Base-by-base conservation (phyloP, 768 basidiomycete species). In the Dendrothele bispora region DNA sequence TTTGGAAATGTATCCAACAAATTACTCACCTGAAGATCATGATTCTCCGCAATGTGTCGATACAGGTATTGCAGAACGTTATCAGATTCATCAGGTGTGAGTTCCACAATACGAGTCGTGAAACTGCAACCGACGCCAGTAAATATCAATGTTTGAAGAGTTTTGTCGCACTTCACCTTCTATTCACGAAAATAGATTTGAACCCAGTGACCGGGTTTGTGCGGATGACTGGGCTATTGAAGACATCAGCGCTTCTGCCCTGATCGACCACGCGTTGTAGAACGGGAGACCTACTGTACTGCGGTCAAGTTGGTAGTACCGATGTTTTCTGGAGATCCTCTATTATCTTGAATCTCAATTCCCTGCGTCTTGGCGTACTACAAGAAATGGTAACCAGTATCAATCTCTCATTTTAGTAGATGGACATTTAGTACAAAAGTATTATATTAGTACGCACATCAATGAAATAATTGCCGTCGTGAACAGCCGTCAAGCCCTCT, bases 121-220 rank as follows among this genome's bases (percentile, higher is more conserved):
- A 84, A 84, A 4, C 76, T 78, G 24, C 18, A 43, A n/a, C n/a
- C n/a, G n/a, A n/a, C n/a, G n/a, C n/a, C n/a, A n/a, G n/a, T n/a
- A n/a, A n/a, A n/a, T n/a, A n/a, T n/a, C n/a, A n/a, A n/a, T n/a
- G n/a, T n/a, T n/a, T n/a, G n/a, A n/a, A n/a, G n/a, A n/a, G n/a
- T n/a, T 7, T 39, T 20, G n/a, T n/a, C n/a, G n/a, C n/a, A n/a
- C 53, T 68, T 15, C 42, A 75, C 74, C 59, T 68, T 55, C 62
- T 67, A 65, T 82, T 83, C 39, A 83, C 78, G 51, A 75, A 84
- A 10, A 84, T 55, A 0, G 72, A 62, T 55, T 79, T 80, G 69
- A 73, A 82, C 4, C 81, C 81, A 0, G 81, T 83, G 5, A 84
- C 75, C 17, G 82, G 81, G 53, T 82, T 72, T 6, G 78, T 80